Conservation (phyloP, 495 filamentous ascomycete genomes). For the Elaphomyces granulatus region DNA sequence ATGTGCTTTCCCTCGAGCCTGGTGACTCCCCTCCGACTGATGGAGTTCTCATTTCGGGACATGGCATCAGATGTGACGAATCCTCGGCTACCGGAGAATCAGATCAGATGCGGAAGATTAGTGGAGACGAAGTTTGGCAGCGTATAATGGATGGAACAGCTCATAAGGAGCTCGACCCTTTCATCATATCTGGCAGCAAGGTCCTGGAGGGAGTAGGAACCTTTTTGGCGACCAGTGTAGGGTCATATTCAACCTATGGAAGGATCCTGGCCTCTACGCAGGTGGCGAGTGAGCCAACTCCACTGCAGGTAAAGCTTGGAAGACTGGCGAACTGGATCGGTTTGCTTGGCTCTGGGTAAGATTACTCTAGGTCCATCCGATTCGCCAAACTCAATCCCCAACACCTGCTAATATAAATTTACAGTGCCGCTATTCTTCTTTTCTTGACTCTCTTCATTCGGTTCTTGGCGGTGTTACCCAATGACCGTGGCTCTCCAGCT, state of each 20-base stretch:
- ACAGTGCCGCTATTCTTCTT: constrained; percentile 44
- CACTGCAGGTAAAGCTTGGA: constrained; percentile 49
- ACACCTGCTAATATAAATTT: constrained; percentile 22
- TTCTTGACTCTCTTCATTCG: constrained; percentile 50
- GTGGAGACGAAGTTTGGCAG: constrained; percentile 42
- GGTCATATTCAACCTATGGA: constrained; percentile 48
- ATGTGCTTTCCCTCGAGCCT: constrained; percentile 58
- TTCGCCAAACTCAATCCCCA: neutral
- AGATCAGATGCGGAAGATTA: constrained; percentile 49
- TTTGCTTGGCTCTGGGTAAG: constrained; percentile 33
- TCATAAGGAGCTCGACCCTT: constrained; percentile 46
- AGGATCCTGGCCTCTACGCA: constrained; percentile 50
- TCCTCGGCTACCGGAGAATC: constrained; percentile 58
- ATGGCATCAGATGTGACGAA: constrained; percentile 54
- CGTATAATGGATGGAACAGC: constrained; percentile 39
- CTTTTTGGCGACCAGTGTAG: constrained; percentile 49
- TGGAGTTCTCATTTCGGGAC: constrained; percentile 46
- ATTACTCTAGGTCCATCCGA: too few relatives aligned
- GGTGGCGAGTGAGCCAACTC: constrained; percentile 46
- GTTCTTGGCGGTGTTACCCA: constrained; percentile 39
- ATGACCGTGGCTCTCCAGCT: constrained; percentile 35
- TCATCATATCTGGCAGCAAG: constrained; percentile 48
- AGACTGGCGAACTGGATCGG: constrained; percentile 51
- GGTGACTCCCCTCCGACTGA: constrained; percentile 55
- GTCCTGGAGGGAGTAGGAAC: constrained; percentile 52